A percentile compares a stretch with the other conserved stretches of the same genome.
These are phyloP conservation scores for Mortierella sp. DNA, from an alignment of 371 early-diverging fungal species.

Conservation along the genomic window DNA sequence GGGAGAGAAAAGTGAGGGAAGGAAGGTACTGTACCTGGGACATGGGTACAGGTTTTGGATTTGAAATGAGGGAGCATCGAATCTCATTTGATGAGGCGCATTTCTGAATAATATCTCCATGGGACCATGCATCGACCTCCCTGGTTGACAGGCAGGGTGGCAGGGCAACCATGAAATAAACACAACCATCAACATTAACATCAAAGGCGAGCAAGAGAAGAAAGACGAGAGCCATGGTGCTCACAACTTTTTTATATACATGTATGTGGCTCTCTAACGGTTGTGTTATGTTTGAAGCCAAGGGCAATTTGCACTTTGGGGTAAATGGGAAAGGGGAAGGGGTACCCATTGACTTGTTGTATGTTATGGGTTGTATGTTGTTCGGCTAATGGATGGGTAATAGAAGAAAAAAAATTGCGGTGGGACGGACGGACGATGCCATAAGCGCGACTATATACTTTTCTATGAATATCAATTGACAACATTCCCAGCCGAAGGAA, in stretches of 20 bases:
- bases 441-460: background rate
- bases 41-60: background rate
- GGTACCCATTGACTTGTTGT: too few relatives aligned
- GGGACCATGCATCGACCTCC: background rate
- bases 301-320: background rate
- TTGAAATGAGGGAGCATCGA: background rate
- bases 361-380: background rate
- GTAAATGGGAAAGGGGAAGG: background rate
- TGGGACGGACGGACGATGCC: background rate
- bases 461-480: background rate
- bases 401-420: too few relatives aligned
- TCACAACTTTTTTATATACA: constrained; percentile 5
- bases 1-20: background rate
- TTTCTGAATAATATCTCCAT: background rate
- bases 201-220: background rate
- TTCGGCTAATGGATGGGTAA: background rate
- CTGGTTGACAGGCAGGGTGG: background rate
- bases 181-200: background rate
- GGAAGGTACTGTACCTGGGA: background rate
- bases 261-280: constrained; percentile 5
- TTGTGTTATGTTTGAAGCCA: background rate
- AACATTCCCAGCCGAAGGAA: background rate
- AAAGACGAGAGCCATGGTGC: constrained; percentile 23
- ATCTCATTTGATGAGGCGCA: background rate
- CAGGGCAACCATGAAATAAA: background rate